These are phyloP conservation scores for Hortiboletus campestris DNA, from an alignment of 768 basidiomycete genomes.

Conservation along the genomic window DNA sequence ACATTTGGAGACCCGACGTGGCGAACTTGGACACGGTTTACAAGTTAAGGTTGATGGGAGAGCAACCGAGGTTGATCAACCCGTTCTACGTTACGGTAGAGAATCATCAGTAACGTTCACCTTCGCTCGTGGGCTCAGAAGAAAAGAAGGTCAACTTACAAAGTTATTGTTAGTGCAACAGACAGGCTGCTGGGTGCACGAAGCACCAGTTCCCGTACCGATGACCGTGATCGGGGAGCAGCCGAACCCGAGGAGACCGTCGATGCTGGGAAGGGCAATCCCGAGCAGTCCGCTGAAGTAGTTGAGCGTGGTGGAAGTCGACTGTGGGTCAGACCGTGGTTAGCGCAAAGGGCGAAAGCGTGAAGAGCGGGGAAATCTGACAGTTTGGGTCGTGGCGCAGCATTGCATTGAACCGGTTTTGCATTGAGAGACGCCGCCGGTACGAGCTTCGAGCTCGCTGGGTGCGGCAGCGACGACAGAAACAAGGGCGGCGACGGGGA, in stretches of 20 bases:
- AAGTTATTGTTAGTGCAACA: constrained; percentile 13
- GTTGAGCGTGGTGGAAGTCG: background rate
- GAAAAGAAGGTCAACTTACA: background rate
- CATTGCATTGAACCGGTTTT: constrained; percentile 7
- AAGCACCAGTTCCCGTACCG: background rate
- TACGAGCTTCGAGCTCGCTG: constrained; percentile 3
- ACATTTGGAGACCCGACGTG: background rate
- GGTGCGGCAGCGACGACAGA: background rate
- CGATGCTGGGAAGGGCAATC: background rate
- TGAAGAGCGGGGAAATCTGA: background rate
- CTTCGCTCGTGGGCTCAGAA: background rate
- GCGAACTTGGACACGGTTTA: background rate
- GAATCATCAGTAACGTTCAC: background rate
- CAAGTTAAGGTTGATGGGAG: background rate
- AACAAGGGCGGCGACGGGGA: constrained; percentile 11
- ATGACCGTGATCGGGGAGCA: background rate
- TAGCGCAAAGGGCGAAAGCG: background rate
- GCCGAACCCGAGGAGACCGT: constrained; percentile 1
- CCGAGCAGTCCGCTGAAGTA: background rate
- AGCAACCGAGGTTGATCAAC: constrained; percentile 12
- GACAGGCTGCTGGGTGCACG: constrained; percentile 9
- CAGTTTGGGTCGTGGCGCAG: background rate
- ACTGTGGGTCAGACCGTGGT: background rate
- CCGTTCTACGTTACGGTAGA: background rate
- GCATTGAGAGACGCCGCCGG: background rate